Conservation (phyloP, 805 yeast species). For the Nakazawaea wyomingensis region DNA sequence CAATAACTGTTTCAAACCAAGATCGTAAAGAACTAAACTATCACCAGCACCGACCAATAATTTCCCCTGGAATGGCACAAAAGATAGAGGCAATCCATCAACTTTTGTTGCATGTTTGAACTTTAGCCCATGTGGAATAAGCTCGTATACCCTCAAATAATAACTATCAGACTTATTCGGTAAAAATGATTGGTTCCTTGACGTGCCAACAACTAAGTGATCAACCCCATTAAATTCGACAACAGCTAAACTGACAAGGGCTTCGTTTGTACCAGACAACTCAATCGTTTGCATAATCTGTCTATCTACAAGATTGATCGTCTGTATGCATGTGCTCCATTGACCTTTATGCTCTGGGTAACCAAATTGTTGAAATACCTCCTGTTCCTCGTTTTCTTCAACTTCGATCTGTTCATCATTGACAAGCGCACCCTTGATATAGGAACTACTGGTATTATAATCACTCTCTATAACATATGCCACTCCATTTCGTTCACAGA, state of each 20-base stretch:
- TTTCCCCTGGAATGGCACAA: conserved; percentile 53
- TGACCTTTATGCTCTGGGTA: conserved; percentile 22
- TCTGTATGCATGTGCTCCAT: conserved; percentile 56
- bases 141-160: conserved; percentile 32
- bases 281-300: conserved; percentile 39
- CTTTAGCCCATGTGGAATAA: conserved; percentile 30
- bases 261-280: conserved; percentile 33
- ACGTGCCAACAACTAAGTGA: conserved; percentile 44
- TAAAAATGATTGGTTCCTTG: conserved; percentile 23
- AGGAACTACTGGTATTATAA: conserved; percentile 29
- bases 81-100: conserved; percentile 40
- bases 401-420: conserved; percentile 21
- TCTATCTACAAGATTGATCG: conserved; percentile 30
- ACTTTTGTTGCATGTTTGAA: conserved; percentile 58
- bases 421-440: conserved; percentile 14
- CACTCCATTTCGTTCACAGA: conserved; percentile 25
- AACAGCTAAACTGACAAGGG: conserved; percentile 34
- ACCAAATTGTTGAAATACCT: conserved; percentile 41
- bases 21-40: conserved; percentile 53
- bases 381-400: conserved; percentile 26
- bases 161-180: conserved; percentile 24
- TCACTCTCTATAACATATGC: conserved; percentile 45
- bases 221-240: conserved; percentile 21
- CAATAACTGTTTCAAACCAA: conserved; percentile 78
- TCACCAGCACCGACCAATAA: conserved; percentile 55